Evolutionary conservation across 305 asterid species (phyloP).

Genomic region (Rubia tinctorum): DNA sequence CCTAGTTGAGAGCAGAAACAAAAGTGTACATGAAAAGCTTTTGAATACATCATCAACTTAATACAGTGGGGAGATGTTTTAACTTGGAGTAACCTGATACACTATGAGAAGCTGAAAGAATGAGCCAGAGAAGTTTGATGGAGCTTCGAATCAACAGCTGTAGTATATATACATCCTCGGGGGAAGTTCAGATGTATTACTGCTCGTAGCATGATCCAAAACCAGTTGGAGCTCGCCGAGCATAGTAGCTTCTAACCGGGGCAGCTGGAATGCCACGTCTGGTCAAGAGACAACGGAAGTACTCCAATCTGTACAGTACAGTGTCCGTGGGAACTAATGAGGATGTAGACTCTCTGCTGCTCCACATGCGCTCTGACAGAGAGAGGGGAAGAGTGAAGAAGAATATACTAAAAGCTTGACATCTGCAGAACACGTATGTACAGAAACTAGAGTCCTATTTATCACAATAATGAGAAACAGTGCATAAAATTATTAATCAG

Average conservation of each 20-base stretch:
- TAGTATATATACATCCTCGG: background rate
- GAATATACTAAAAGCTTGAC: background rate
- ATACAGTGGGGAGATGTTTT: background rate
- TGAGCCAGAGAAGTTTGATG: background rate
- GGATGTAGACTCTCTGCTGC: constrained; percentile 40
- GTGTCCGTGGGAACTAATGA: constrained; percentile 27
- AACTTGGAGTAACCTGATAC: background rate
- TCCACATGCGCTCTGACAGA: constrained; percentile 79
- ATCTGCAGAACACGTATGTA: no score
- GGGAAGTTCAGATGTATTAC: constrained; percentile 23
- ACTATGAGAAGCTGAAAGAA: constrained; percentile 2
- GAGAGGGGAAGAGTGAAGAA: constrained; percentile 1
- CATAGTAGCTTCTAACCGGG: constrained; percentile 61
- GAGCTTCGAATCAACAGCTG: background rate
- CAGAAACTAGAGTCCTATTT: no score
- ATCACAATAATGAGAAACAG: background rate
- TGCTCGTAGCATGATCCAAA: constrained; percentile 85
- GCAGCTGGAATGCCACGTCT: constrained; percentile 42
- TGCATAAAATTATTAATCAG: background rate
- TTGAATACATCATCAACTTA: background rate
- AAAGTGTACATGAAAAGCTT: background rate
- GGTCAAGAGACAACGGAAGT: constrained; percentile 26
- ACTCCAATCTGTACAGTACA: constrained; percentile 58
- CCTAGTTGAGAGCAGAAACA: background rate
- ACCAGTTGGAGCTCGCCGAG: constrained; percentile 61